Evolutionary conservation across 2,329 filamentous ascomycete species (phyloP).

Genomic region (Rugonectria rugulosa): DNA sequence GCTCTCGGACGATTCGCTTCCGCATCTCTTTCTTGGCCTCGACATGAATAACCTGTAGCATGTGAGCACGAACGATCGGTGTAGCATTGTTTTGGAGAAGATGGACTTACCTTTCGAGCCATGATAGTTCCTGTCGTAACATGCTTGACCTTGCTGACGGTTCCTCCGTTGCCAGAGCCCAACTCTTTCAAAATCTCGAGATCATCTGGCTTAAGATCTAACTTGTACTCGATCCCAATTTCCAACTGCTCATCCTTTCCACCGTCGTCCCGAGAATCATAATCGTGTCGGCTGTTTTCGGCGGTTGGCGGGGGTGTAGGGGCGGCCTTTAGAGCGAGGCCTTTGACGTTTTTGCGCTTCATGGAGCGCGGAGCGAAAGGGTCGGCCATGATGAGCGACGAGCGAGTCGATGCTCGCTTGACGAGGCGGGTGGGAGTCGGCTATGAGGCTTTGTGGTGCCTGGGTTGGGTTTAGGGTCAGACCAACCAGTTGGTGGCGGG

Average conservation of each 20-base stretch:
- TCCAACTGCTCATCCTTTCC: constrained; percentile 74
- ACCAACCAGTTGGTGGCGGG: constrained; percentile 27
- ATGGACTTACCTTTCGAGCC: constrained; percentile 83
- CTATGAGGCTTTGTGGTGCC: constrained; percentile 16
- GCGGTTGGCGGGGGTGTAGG: constrained; percentile 77
- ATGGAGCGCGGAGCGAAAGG: constrained; percentile 77
- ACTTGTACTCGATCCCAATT: constrained; percentile 96
- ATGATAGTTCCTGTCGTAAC: constrained; percentile 94
- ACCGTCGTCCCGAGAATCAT: constrained; percentile 65
- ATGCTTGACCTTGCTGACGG: constrained; percentile 97
- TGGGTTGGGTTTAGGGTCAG: constrained; percentile 25
- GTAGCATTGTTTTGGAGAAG: neutral
- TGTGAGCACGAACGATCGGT: neutral
- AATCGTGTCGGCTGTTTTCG: constrained; percentile 71
- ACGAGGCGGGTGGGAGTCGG: constrained; percentile 1
- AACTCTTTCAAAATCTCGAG: constrained; percentile 93
- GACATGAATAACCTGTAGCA: constrained; percentile 86
- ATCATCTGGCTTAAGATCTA: constrained; percentile 91
- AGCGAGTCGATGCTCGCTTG: constrained; percentile 13
- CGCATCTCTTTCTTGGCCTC: constrained; percentile 97
- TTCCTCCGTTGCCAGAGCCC: constrained; percentile 94
- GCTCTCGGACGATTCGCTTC: constrained; percentile 94
- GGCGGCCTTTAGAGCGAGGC: constrained; percentile 83
- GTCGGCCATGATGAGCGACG: constrained; percentile 62
- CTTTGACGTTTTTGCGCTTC: constrained; percentile 99